Percentiles rank a stretch among this genome's conserved stretches.
Conservation (phyloP, 2,329 filamentous ascomycete genomes). For the Cercospora beticola region DNA sequence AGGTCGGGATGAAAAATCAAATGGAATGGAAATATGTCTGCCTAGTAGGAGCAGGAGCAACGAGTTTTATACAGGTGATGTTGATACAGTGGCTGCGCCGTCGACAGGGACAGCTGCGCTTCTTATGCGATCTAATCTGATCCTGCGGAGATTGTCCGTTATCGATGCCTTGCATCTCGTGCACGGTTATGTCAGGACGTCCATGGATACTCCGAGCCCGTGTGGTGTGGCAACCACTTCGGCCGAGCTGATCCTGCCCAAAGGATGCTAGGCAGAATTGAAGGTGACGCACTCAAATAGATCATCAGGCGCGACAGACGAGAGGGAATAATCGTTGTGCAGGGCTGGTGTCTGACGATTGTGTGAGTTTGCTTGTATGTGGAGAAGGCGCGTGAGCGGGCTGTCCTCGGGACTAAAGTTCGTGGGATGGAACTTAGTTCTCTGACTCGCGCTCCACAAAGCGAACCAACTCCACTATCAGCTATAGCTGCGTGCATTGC, state of each 20-base stretch:
- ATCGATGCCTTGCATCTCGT: constrained; percentile 3
- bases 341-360: neutral
- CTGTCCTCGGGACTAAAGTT: neutral
- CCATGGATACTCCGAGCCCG: constrained; percentile 6
- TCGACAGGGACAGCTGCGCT: constrained; percentile 14
- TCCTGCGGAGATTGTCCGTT: constrained; percentile 9
- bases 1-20: neutral
- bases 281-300: neutral
- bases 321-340: neutral
- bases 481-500: neutral
- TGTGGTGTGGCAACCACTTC: neutral
- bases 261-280: neutral
- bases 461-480: neutral
- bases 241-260: neutral
- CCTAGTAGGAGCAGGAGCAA: neutral
- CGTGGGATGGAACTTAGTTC: constrained; percentile 1
- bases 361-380: neutral
- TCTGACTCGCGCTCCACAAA: neutral
- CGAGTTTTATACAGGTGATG: neutral
- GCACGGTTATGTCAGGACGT: constrained; percentile 2
- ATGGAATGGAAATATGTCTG: neutral
- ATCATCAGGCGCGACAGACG: neutral
- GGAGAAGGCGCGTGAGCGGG: neutral
- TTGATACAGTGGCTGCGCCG: constrained; percentile 10
- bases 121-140: constrained; percentile 24